phyloP scores from a whole-genome alignment of 768 basidiomycete species.

The Tricholoma hemisulphureum region DNA sequence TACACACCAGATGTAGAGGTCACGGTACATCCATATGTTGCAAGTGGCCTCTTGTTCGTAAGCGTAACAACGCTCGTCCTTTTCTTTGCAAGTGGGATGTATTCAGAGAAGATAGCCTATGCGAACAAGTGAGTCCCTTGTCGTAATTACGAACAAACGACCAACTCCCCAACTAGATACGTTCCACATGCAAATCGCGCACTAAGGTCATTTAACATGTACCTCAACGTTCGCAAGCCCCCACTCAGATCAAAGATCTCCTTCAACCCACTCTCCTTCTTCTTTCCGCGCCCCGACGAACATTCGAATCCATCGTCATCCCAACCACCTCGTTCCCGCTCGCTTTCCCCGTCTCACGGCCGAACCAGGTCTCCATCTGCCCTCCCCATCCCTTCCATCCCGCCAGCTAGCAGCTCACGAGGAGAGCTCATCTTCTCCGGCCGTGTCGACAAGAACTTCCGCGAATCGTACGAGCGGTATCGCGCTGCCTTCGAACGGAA shows the following conservation, averaged over 20 bases:
- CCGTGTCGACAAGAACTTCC: slow-evolving; percentile 75
- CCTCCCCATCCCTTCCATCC: slow-evolving; percentile 74
- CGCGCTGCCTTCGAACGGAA: slow-evolving; percentile 81
- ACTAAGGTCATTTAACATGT: slow-evolving; percentile 92
- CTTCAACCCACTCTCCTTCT: slow-evolving; percentile 57
- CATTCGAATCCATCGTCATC: slow-evolving; percentile 19
- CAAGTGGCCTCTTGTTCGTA: slow-evolving; percentile 80
- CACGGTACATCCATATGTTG: slow-evolving; percentile 68
- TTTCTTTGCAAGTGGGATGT: slow-evolving; percentile 97
- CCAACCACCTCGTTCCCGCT: slow-evolving; percentile 24
- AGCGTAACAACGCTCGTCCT: slow-evolving; percentile 86
- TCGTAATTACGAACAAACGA: neutral
- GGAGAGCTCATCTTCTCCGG: slow-evolving; percentile 97
- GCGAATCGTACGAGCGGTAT: slow-evolving; percentile 92
- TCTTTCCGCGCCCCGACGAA: slow-evolving; percentile 48
- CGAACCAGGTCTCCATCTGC: slow-evolving; percentile 21
- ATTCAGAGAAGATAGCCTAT: slow-evolving; percentile 93
- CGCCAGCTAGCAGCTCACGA: slow-evolving; percentile 84
- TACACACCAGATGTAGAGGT: slow-evolving; percentile 43
- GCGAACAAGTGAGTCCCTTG: slow-evolving; percentile 84
- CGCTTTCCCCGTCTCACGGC: slow-evolving; percentile 31
- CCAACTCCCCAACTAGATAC: slow-evolving; percentile 58
- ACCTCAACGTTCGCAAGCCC: slow-evolving; percentile 87
- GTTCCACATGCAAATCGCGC: slow-evolving; percentile 94
- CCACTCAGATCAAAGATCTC: slow-evolving; percentile 61